Evolutionary conservation across 768 basidiomycete species (phyloP), one percentile per base, ranked within the genome.

Genomic region (Amanita rubescens): DNA sequence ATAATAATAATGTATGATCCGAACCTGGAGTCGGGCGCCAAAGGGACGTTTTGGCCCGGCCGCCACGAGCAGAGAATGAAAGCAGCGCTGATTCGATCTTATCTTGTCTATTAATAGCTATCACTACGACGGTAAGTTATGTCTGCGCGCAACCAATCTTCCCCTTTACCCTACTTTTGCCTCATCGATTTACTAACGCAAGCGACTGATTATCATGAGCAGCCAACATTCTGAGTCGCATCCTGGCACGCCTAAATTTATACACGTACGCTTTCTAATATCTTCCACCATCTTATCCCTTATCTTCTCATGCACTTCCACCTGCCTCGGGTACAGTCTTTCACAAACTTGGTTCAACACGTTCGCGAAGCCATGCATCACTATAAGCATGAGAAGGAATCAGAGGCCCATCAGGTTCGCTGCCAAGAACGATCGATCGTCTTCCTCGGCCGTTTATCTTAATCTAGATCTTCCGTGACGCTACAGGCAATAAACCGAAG

Each of bases 361-460:
- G 80, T 87, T 27, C 75, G 75, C 56, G 82, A 85, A 63, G 82
- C 75, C 35, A 78, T 88, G 66, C 83, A 77, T 59, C 78, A 80
- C 54, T 76, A 78, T 69, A 84, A 75, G 60, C 79, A 86, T 51
- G 92, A 94, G 65, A 80, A 84, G 57, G 87, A 93, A 50, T 93
- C 91, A 1, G 90, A 93, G 69, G 91, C 91, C 8, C 92, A 94
- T 67, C 82, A 84, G 74, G 90, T 87, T 61, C 50, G 55, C 57
- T 15, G 10, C 42, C n/a, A 2, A 33, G 54, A 55, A 48, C 55
- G 51, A 32, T 37, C 39, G 47, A 51, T 52, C 30, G 25, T 48
- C 35, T 38, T 39, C 32, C 22, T 56, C 41, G 57, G 44, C 44
- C 54, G 53, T 46, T 22, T 30, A 37, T 30, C 45, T 41, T 39